Percentiles rank a stretch among this genome's conserved stretches.
Evolutionary conservation across 768 basidiomycete species (phyloP).

Genomic region (Tricholoma sp.): DNA sequence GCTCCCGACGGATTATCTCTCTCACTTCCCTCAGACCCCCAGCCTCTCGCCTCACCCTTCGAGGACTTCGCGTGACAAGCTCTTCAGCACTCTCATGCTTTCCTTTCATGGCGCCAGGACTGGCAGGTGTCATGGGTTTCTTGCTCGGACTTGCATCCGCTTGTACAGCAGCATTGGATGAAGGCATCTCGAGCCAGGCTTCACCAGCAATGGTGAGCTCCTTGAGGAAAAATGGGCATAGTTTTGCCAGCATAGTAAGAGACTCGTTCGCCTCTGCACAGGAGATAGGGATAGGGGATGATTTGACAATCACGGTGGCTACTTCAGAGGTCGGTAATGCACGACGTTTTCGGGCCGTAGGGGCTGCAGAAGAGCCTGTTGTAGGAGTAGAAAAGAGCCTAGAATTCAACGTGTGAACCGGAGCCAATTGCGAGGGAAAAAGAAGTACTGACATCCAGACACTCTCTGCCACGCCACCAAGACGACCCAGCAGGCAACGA

Average conservation of each 20-base stretch:
- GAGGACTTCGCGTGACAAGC: constrained; percentile 65
- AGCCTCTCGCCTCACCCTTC: constrained; percentile 60
- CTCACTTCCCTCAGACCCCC: constrained; percentile 76
- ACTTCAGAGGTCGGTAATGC: constrained; percentile 67
- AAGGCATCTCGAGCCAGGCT: constrained; percentile 62
- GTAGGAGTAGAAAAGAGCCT: constrained; percentile 73
- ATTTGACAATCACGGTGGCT: constrained; percentile 65
- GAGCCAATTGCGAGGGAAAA: constrained; percentile 1
- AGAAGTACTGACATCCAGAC: constrained; percentile 71
- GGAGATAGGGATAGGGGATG: constrained; percentile 77
- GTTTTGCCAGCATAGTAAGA: constrained; percentile 52
- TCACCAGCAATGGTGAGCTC: constrained; percentile 54
- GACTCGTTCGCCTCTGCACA: constrained; percentile 75
- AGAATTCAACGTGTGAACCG: constrained; percentile 4
- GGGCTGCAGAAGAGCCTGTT: constrained; percentile 41
- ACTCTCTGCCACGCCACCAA: constrained; percentile 80
- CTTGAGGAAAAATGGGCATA: constrained; percentile 81
- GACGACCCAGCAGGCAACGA: constrained; percentile 70
- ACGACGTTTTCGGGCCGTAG: constrained; percentile 63
- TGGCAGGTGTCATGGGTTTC: constrained; percentile 31
- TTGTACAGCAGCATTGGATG: constrained; percentile 24
- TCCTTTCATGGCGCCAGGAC: constrained; percentile 43
- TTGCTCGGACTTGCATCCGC: constrained; percentile 37
- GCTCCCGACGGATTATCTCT: constrained; percentile 75
- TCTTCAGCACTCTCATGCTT: constrained; percentile 58